A percentile compares a stretch with the other conserved stretches of the same genome.
Conservation (phyloP, 1,284 basidiomycete genomes). For the Melanopsichium pennsylvanicum region DNA sequence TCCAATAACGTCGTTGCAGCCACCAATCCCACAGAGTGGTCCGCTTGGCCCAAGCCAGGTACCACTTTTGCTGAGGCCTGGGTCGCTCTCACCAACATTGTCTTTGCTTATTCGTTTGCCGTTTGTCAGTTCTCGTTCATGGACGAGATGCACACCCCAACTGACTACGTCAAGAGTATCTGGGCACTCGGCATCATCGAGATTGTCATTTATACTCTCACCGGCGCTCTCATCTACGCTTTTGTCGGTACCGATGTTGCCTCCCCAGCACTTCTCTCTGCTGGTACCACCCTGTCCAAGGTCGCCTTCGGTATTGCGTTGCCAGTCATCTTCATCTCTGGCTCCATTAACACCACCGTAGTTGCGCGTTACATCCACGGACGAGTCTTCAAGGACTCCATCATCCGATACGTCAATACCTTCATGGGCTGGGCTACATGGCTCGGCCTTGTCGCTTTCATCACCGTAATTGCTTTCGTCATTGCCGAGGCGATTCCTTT, state of each 20-base stretch:
- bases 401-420: slow-evolving; percentile 56
- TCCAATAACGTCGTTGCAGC: slow-evolving; percentile 22
- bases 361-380: slow-evolving; percentile 52
- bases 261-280: slow-evolving; percentile 51
- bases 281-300: slow-evolving; percentile 49
- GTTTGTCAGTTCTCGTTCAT: slow-evolving; percentile 58
- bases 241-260: slow-evolving; percentile 51
- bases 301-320: slow-evolving; percentile 55
- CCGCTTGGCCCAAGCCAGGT: slow-evolving; percentile 46
- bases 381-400: slow-evolving; percentile 47
- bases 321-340: slow-evolving; percentile 60
- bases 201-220: slow-evolving; percentile 59
- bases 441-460: slow-evolving; percentile 37
- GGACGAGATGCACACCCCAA: slow-evolving; percentile 56
- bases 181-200: slow-evolving; percentile 52
- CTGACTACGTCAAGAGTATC: slow-evolving; percentile 55
- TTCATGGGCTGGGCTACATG: slow-evolving; percentile 49
- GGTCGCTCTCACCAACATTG: slow-evolving; percentile 54
- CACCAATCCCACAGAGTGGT: slow-evolving; percentile 40
- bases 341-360: slow-evolving; percentile 58
- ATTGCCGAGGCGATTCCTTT: slow-evolving; percentile 53
- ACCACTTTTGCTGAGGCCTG: slow-evolving; percentile 49
- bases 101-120: slow-evolving; percentile 61
- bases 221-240: slow-evolving; percentile 55
- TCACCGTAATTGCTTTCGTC: slow-evolving; percentile 50